These are phyloP conservation scores for Trichocladium uniseriatum DNA, from an alignment of 495 filamentous ascomycete species.

Conservation along the genomic window DNA sequence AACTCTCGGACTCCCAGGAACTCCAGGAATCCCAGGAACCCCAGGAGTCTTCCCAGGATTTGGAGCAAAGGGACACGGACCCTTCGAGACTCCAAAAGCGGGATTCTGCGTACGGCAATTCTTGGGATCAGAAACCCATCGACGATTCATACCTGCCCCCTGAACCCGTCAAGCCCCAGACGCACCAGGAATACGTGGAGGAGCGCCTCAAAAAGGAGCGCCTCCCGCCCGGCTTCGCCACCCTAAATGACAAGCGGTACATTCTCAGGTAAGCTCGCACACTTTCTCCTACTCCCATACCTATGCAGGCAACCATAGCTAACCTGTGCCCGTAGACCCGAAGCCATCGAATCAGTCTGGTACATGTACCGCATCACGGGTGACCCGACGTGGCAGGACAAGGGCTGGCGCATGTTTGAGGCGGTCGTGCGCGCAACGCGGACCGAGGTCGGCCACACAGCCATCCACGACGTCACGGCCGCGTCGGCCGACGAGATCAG, in stretches of 20 bases:
- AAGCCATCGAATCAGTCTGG: conserved; percentile 92
- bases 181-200: conserved; percentile 57
- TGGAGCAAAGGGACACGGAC: conserved; percentile 4
- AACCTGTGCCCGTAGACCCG: conserved; percentile 46
- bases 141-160: conserved; percentile 15
- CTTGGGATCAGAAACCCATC: no score
- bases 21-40: background rate
- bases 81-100: background rate
- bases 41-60: background rate
- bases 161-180: conserved; percentile 36
- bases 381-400: conserved; percentile 67
- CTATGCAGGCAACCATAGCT: background rate
- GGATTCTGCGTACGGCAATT: background rate
- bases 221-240: conserved; percentile 57
- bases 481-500: background rate
- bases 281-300: background rate
- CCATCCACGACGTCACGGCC: conserved; percentile 58
- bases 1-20: background rate
- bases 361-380: conserved; percentile 92
- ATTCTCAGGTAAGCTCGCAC: conserved; percentile 55
- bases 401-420: conserved; percentile 86
- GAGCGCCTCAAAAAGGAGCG: conserved; percentile 49
- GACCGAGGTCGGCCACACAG: conserved; percentile 58
- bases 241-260: conserved; percentile 53
- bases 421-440: conserved; percentile 58